These are phyloP conservation scores for Aspergillus nidulans DNA, from an alignment of 495 filamentous ascomycete species.

Conservation along the genomic window DNA sequence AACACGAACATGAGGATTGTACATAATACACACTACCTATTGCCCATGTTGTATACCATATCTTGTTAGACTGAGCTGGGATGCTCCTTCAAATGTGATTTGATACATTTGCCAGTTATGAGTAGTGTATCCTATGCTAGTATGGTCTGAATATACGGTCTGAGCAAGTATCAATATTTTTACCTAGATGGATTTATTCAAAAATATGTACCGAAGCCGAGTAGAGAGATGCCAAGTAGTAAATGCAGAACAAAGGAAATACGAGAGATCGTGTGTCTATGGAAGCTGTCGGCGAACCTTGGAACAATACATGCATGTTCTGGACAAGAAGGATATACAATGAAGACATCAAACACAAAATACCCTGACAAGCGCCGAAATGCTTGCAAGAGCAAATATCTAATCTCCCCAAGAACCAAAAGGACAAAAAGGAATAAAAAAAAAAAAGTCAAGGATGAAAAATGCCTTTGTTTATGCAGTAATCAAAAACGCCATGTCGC, in stretches of 20 bases:
- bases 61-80: not conserved
- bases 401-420: not conserved
- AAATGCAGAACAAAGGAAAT: conserved; percentile 7
- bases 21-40: not conserved
- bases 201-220: not conserved
- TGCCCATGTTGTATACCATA: not conserved
- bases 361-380: not conserved
- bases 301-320: not conserved
- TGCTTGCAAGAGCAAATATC: not conserved
- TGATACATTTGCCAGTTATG: not conserved
- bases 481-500: conserved; percentile 18
- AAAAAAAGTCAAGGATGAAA: conserved; percentile 15
- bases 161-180: too few relatives aligned
- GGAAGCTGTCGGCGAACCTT: not conserved
- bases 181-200: not conserved
- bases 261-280: not conserved
- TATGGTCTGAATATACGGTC: too few relatives aligned
- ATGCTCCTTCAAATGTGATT: not conserved
- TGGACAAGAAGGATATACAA: not conserved
- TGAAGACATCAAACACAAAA: not conserved
- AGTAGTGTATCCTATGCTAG: too few relatives aligned
- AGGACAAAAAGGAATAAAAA: conserved; percentile 8
- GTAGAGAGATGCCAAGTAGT: not conserved
- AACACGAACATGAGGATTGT: not conserved
- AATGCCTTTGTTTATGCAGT: conserved; percentile 1